Conservation (phyloP, 2,329 filamentous ascomycete genomes). For the Penicillium nordicum region DNA sequence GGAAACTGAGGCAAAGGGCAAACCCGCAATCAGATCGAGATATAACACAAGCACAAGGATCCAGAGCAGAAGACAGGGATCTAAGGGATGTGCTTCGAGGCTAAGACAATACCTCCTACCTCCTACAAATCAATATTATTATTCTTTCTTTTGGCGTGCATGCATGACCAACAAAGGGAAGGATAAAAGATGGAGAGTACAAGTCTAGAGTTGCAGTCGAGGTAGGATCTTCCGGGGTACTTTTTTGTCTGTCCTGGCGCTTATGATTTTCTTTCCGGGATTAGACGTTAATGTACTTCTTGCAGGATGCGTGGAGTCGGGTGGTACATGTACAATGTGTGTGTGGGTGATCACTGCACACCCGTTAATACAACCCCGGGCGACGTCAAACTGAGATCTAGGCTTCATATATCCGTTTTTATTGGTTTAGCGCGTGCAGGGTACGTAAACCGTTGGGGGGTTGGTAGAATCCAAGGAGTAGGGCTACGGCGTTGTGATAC, state of each 20-base stretch:
- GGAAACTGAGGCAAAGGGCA: not conserved
- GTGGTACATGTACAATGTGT: slow-evolving; percentile 17
- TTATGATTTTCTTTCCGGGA: not conserved
- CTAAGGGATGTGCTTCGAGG: not conserved
- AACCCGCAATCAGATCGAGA: slow-evolving; percentile 8
- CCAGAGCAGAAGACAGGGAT: not conserved
- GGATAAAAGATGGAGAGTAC: not conserved
- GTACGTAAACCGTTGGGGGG: not conserved
- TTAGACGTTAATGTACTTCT: slow-evolving; percentile 2
- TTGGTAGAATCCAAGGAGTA: not conserved
- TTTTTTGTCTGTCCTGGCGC: not conserved
- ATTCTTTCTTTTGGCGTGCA: not conserved
- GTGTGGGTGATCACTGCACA: slow-evolving; percentile 11
- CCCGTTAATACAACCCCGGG: slow-evolving; percentile 16
- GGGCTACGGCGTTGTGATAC: not conserved
- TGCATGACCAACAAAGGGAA: not conserved
- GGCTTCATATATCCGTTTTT: not conserved
- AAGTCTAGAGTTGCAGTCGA: not conserved
- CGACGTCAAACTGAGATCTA: slow-evolving; percentile 5
- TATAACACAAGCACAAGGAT: slow-evolving; percentile 3
- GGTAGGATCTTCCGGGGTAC: not conserved
- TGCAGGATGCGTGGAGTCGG: slow-evolving; percentile 7
- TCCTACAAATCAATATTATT: not conserved
- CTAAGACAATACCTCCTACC: not conserved
- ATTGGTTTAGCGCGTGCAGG: not conserved